Conservation (phyloP, 805 yeast genomes). For the Lipomyces yamanashiensis region DNA sequence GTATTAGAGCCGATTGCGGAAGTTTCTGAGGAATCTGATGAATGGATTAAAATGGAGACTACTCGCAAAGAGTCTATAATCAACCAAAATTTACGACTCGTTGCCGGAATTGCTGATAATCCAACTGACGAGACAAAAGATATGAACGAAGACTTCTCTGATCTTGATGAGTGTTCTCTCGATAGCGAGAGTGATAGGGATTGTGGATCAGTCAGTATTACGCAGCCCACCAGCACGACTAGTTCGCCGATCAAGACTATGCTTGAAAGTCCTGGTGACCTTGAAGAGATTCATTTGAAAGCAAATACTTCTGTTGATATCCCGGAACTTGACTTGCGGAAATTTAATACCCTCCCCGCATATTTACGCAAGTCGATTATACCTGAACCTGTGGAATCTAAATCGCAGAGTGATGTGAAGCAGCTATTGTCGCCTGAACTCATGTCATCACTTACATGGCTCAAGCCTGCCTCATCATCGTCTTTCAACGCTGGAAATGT, state of each 20-base stretch:
- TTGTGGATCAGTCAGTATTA: not conserved
- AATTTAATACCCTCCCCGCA: too few species aligned
- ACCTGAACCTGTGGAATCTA: too few species aligned
- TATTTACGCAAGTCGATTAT: too few species aligned
- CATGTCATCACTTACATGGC: too few species aligned
- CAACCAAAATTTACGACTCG: too few species aligned
- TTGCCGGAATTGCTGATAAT: not conserved
- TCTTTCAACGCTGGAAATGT: too few species aligned
- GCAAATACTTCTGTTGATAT: too few species aligned
- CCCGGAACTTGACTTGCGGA: too few species aligned
- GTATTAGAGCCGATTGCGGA: not conserved
- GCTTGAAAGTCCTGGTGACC: not conserved
- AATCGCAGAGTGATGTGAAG: too few species aligned
- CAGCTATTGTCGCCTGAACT: too few species aligned
- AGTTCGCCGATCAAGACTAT: not conserved
- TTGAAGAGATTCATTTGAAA: not conserved
- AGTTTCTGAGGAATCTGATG: slow-evolving; percentile 4
- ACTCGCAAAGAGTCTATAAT: too few species aligned
- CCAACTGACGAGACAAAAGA: not conserved
- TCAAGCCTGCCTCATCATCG: too few species aligned
- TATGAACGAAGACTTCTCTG: not conserved
- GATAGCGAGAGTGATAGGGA: not conserved
- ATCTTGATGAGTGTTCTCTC: not conserved
- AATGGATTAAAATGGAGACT: not conserved
- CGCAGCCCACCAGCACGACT: not conserved